Base-by-base conservation (phyloP, 495 filamentous ascomycete species). In the Penicillium paradoxum region DNA sequence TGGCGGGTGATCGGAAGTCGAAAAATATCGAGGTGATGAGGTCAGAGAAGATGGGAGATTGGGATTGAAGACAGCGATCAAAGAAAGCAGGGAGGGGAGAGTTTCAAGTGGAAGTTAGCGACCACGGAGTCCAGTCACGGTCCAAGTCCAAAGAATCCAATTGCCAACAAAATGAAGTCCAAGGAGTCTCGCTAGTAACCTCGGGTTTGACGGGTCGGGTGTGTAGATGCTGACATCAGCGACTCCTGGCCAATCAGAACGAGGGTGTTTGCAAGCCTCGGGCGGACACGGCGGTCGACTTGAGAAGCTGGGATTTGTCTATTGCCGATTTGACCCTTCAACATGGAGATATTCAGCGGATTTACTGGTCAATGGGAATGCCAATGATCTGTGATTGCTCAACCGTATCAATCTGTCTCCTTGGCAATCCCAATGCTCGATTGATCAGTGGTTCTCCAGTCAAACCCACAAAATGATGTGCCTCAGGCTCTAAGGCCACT, bases 201-300 rank as follows among this genome's bases (percentile, higher is more conserved):
- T 73, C 69, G 69, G 73, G 72, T 74, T 66, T 68, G 70, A 57
- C 33, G 32, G 21, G 45, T 65, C 66, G 66, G 62, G 56, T 60
- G 51, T 27, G 2, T 44, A 44, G 41, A 44, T 41, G 68, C 64
- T 73, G 70, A 72, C 61, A 70, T 37, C 64, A 71, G 61, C 67
- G 4, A 0, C 1, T 11, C 0, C 1, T 2, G 17, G 55, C 73
- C 73, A 76, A 76, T 76, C 71, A 76, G 18, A 41, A 10, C 5
- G 3, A 25, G 44, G 33, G 54, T 73, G 73, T 74, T 73, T 70
- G 60, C 63, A 73, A 76, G 67, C 66, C 60, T 76, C 73, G 73
- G 73, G 70, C 69, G 70, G 63, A 72, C 68, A 76, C 73, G 73
- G 73, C 64, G n/a, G 49, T 53, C 55, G 36, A 48, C 22, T 27